These are phyloP conservation scores for Sindora glabra DNA, from an alignment of 306 rosid species.

Conservation along the genomic window DNA sequence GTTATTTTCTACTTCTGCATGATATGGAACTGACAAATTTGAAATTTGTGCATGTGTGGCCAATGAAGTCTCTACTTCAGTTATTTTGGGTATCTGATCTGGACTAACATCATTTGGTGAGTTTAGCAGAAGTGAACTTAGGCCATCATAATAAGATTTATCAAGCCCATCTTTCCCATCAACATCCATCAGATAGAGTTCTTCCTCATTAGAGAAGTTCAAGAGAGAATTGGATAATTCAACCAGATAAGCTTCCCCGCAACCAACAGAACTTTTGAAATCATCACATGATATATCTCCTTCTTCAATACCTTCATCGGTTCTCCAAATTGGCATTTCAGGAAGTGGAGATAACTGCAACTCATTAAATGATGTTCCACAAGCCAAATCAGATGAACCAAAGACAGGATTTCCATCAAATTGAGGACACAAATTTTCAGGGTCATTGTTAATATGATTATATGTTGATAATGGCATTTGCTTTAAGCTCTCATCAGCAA, in stretches of 20 bases:
- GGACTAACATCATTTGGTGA: constrained; percentile 43
- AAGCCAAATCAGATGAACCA: constrained; percentile 54
- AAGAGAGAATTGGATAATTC: constrained; percentile 77
- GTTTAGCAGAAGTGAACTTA: constrained; percentile 70
- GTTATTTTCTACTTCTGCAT: constrained; percentile 34
- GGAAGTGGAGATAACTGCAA: constrained; percentile 59
- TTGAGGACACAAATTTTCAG: constrained; percentile 45
- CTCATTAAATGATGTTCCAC: constrained; percentile 52
- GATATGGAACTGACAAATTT: constrained; percentile 27
- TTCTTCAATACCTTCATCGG: constrained; percentile 29
- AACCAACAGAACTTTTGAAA: constrained; percentile 35
- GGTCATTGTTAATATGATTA: constrained; percentile 36
- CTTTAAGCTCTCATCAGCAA: constrained; percentile 34
- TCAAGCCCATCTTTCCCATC: constrained; percentile 64
- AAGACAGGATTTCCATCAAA: constrained; percentile 46
- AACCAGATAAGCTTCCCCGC: constrained; percentile 58
- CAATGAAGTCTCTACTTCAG: constrained; percentile 24
- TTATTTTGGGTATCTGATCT: constrained; percentile 25
- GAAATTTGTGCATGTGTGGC: constrained; percentile 27
- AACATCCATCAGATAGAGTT: constrained; percentile 49
- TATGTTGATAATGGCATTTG: constrained; percentile 34
- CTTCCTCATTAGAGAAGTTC: constrained; percentile 78
- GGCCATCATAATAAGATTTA: constrained; percentile 74
- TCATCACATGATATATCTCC: constrained; percentile 29
- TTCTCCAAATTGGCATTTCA: constrained; percentile 55